A percentile compares a stretch with the other conserved stretches of the same genome.
Evolutionary conservation across 306 rosid genomes (phyloP).

Genomic region (Abrus pulchellus): DNA sequence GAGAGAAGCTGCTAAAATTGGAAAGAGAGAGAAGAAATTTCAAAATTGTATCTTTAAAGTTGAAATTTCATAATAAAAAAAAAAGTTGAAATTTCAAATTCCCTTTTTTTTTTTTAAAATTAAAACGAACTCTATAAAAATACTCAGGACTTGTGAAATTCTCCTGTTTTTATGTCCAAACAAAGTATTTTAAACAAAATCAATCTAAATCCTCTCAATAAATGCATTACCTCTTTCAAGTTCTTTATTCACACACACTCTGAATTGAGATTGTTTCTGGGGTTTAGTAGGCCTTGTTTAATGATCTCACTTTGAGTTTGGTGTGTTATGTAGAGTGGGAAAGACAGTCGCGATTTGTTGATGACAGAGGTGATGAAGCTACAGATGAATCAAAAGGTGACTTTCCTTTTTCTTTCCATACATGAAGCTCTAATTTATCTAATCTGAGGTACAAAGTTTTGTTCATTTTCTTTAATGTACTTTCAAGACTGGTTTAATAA

Average conservation of each 20-base stretch:
- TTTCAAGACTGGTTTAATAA: background rate
- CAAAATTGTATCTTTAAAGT: too few relatives aligned
- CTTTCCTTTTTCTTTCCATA: background rate
- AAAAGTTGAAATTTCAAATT: too few relatives aligned
- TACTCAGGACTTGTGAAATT: too few relatives aligned
- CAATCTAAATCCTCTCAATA: too few relatives aligned
- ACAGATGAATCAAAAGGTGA: conserved; percentile 51
- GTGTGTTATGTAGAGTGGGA: conserved; percentile 52
- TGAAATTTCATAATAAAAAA: too few relatives aligned
- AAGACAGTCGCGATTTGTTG: conserved; percentile 49
- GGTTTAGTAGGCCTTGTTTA: background rate
- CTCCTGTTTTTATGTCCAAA: too few relatives aligned
- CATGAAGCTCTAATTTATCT: conserved; percentile 15
- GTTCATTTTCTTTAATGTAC: conserved; percentile 2
- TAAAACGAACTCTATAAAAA: too few relatives aligned
- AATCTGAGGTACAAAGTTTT: conserved; percentile 33
- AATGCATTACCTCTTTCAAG: too few relatives aligned
- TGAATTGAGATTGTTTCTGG: conserved; percentile 32
- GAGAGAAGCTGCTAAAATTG: too few relatives aligned
- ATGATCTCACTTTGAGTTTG: conserved; percentile 42
- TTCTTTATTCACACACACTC: background rate
- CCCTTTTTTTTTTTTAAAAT: too few relatives aligned
- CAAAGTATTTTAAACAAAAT: too few relatives aligned
- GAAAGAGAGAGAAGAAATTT: too few relatives aligned
- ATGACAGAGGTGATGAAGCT: conserved; percentile 34